phyloP scores from a whole-genome alignment of 176 grass and related monocot species.

The Tuctoria greenei region DNA sequence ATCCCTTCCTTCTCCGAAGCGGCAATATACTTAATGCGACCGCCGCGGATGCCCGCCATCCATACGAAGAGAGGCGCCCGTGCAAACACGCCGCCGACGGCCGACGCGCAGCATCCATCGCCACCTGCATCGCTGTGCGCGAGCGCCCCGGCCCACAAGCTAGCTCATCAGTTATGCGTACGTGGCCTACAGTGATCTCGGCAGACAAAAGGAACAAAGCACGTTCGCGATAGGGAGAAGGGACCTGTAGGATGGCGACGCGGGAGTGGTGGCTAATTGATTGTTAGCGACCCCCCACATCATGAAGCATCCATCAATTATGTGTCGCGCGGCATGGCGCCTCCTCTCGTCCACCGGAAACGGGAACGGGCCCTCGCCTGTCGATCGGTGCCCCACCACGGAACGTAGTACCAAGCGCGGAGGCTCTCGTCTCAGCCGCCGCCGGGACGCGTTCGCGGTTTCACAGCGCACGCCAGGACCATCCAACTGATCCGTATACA shows the following conservation, averaged over 20 bases:
- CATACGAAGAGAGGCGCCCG: background rate
- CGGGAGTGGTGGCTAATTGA: background rate
- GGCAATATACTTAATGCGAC: background rate
- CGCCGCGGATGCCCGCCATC: background rate
- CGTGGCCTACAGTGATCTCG: background rate
- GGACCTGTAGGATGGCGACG: background rate
- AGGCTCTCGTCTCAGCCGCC: background rate
- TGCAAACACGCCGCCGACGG: background rate
- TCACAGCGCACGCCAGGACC: background rate
- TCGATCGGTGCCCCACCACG: background rate
- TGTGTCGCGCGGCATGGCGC: background rate
- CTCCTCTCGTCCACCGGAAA: background rate
- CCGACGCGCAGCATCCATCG: background rate
- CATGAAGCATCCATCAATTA: background rate
- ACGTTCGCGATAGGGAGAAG: background rate
- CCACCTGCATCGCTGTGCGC: background rate
- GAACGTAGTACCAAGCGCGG: background rate
- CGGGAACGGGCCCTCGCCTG: too few relatives aligned
- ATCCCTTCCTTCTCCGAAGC: background rate
- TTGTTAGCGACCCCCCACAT: background rate
- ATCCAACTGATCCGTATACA: background rate
- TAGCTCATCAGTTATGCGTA: background rate
- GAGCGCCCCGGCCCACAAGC: background rate
- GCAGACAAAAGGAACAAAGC: conserved; percentile 20
- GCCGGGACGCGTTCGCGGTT: background rate